phyloP scores from a whole-genome alignment of 345 rosid species.

The Aethionema arabicum region DNA sequence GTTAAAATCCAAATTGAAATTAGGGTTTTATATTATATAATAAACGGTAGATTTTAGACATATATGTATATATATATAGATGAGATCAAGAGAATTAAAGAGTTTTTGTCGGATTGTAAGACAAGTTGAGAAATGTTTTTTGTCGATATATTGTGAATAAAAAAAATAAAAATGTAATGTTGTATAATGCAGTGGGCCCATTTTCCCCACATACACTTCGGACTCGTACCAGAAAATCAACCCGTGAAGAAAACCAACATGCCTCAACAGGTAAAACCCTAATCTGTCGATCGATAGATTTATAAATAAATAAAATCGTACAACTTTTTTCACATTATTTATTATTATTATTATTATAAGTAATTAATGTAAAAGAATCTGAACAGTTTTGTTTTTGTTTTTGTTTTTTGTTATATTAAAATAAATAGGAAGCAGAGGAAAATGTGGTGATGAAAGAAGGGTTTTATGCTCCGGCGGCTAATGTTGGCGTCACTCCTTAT shows the following conservation, averaged over 20 bases:
- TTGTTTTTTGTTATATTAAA: not conserved
- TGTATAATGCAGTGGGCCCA: constrained; percentile 84
- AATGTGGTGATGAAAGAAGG: constrained; percentile 71
- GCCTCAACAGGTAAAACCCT: constrained; percentile 72
- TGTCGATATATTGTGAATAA: constrained; percentile 32
- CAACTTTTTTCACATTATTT: too few relatives aligned
- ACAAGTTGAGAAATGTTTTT: constrained; percentile 39
- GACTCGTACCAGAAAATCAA: constrained; percentile 96
- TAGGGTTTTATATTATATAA: constrained; percentile 28
- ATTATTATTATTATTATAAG: too few relatives aligned
- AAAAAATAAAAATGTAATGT: too few relatives aligned
- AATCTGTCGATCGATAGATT: constrained; percentile 33
- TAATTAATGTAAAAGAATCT: too few relatives aligned
- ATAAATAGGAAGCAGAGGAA: constrained; percentile 73
- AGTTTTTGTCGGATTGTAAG: constrained; percentile 35
- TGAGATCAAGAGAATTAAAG: constrained; percentile 27
- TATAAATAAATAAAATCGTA: not conserved
- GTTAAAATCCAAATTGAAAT: not conserved
- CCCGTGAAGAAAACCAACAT: constrained; percentile 80
- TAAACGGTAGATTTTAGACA: constrained; percentile 1
- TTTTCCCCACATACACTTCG: constrained; percentile 95
- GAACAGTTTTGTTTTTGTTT: not conserved
- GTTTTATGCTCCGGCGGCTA: constrained; percentile 63
- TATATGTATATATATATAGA: constrained; percentile 20
- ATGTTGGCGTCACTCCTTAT: constrained; percentile 71